phyloP scores from a whole-genome alignment of 495 filamentous ascomycete genomes.

The Staphylotrichum longicolle region DNA sequence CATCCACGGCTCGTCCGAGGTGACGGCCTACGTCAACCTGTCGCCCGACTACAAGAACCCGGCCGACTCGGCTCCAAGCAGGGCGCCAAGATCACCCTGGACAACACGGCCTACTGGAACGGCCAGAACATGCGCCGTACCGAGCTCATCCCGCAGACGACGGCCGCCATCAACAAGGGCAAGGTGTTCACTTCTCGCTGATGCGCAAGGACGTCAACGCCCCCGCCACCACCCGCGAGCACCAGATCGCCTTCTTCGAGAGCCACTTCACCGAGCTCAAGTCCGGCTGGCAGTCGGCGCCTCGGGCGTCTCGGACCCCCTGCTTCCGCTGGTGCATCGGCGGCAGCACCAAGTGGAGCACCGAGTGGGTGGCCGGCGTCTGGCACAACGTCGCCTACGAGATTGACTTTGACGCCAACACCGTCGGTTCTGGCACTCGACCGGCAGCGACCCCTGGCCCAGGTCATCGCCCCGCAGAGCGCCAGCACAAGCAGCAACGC shows the following conservation, averaged over 20 bases:
- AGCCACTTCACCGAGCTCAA: slow-evolving; percentile 76
- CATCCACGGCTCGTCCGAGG: slow-evolving; percentile 60
- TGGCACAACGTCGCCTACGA: slow-evolving; percentile 79
- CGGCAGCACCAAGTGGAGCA: slow-evolving; percentile 45
- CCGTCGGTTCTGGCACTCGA: slow-evolving; percentile 71
- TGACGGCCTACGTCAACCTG: slow-evolving; percentile 59
- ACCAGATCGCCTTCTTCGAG: slow-evolving; percentile 76
- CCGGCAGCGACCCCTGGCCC: slow-evolving; percentile 53
- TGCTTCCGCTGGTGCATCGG: slow-evolving; percentile 45
- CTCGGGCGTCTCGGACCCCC: slow-evolving; percentile 48
- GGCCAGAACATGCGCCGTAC: slow-evolving; percentile 56
- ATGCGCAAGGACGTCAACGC: slow-evolving; percentile 58
- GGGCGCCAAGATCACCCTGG: slow-evolving; percentile 68
- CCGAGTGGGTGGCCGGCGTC: slow-evolving; percentile 51
- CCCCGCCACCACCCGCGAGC: slow-evolving; percentile 60
- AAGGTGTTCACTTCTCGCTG: slow-evolving; percentile 67
- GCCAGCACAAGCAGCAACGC: slow-evolving; percentile 63
- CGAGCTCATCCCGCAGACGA: slow-evolving; percentile 69
- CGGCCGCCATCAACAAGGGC: slow-evolving; percentile 57
- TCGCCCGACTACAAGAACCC: slow-evolving; percentile 62
- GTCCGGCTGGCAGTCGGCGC: slow-evolving; percentile 62
- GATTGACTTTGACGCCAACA: slow-evolving; percentile 59
- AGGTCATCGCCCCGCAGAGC: slow-evolving; percentile 54
- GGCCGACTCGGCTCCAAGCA: slow-evolving; percentile 58
- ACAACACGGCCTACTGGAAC: slow-evolving; percentile 60